phyloP scores from a whole-genome alignment of 257 asterid species.

The Rauvolfia tetraphylla region DNA sequence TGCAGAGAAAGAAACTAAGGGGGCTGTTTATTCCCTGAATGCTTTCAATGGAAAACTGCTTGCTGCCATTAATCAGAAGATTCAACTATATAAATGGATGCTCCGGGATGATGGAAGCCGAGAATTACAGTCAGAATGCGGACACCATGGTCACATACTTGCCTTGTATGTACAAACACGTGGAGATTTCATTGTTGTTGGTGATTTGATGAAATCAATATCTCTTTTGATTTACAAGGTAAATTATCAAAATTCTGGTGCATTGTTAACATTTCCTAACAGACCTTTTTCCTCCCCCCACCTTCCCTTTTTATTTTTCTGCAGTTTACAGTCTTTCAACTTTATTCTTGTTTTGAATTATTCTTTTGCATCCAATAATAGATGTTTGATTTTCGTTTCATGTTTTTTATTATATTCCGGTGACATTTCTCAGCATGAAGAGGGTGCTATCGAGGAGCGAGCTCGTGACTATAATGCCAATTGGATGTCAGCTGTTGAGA shows the following conservation, averaged over 20 bases:
- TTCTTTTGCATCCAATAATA: not conserved
- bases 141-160: constrained; percentile 96
- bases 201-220: constrained; percentile 95
- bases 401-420: constrained; percentile 9
- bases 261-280: not conserved
- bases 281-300: no score
- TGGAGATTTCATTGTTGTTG: constrained; percentile 95
- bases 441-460: constrained; percentile 98
- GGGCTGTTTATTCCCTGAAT: constrained; percentile 92
- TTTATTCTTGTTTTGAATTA: not conserved
- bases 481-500: constrained; percentile 99
- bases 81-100: constrained; percentile 94
- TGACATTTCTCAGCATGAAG: constrained; percentile 62
- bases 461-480: constrained; percentile 97
- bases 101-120: constrained; percentile 85
- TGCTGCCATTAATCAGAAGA: constrained; percentile 97
- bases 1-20: constrained; percentile 97
- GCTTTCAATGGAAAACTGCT: constrained; percentile 91
- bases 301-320: not conserved
- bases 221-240: constrained; percentile 95
- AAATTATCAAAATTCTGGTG: not conserved
- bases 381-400: not conserved
- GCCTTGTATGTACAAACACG: constrained; percentile 97
- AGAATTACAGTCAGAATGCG: constrained; percentile 96
- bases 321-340: not conserved